Conservation (phyloP, 2,329 filamentous ascomycete species). For the Pyrenochaeta sp. region DNA sequence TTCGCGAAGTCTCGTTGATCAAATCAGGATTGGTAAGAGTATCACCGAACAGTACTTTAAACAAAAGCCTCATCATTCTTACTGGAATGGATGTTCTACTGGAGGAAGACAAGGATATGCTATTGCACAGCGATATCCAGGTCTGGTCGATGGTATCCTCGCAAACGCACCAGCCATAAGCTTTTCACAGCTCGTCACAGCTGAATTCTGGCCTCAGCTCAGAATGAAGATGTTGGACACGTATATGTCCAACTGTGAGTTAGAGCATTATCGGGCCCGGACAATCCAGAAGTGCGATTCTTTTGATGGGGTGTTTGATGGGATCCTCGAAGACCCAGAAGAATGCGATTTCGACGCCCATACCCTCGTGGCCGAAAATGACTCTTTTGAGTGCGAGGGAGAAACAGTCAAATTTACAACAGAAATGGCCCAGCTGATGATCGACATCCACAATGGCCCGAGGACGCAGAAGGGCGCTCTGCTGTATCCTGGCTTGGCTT, state of each 20-base stretch:
- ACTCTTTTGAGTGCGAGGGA: conserved; percentile 28
- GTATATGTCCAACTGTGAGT: conserved; percentile 35
- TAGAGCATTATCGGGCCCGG: conserved; percentile 28
- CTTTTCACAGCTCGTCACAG: conserved; percentile 26
- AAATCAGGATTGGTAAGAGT: conserved; percentile 43
- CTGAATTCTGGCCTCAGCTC: conserved; percentile 34
- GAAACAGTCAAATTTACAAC: conserved; percentile 21
- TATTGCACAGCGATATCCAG: conserved; percentile 43
- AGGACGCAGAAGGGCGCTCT: conserved; percentile 10
- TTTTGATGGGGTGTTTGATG: conserved; percentile 42
- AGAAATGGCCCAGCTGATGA: conserved; percentile 29
- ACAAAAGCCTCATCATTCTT: conserved; percentile 37
- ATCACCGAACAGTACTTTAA: conserved; percentile 45
- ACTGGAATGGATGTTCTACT: conserved; percentile 46
- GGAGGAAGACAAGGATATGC: conserved; percentile 46
- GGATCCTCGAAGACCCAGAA: conserved; percentile 35
- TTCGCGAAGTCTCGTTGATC: conserved; percentile 47
- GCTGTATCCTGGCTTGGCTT: conserved; percentile 19
- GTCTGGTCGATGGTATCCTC: conserved; percentile 43
- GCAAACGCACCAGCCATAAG: conserved; percentile 43
- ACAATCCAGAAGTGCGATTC: conserved; percentile 37
- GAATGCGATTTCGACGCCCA: conserved; percentile 30
- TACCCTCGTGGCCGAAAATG: not conserved
- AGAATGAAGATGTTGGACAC: conserved; percentile 36
- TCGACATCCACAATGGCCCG: conserved; percentile 26